Evolutionary conservation across 352 stramenopile genomes (phyloP).

Genomic region (Phytopythium montanum): DNA sequence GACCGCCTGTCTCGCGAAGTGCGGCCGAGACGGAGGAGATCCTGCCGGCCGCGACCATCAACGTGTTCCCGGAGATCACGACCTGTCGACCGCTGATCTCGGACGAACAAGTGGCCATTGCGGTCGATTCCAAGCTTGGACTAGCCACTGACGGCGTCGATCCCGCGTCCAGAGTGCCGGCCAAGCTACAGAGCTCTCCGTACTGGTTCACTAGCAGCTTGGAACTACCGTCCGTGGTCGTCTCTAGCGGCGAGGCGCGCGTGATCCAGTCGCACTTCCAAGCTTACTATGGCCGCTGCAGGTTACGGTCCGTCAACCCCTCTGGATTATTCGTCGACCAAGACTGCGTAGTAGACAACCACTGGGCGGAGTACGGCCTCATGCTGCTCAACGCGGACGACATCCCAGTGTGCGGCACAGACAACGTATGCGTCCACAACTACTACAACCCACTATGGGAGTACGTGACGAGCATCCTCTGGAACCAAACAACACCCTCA

Average conservation of each 20-base stretch:
- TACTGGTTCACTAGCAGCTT: conserved; percentile 1
- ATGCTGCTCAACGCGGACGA: conserved; percentile 12
- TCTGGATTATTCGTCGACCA: conserved; percentile 12
- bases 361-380: conserved; percentile 10
- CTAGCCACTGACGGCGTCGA: background rate
- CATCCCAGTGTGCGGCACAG: conserved; percentile 8
- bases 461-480: conserved; percentile 10
- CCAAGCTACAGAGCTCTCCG: background rate
- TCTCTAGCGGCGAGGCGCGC: background rate
- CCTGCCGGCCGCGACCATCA: background rate
- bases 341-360: background rate
- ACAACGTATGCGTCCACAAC: conserved; percentile 17
- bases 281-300: conserved; percentile 16
- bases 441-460: conserved; percentile 34
- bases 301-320: conserved; percentile 13
- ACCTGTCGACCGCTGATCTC: background rate
- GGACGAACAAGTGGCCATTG: background rate
- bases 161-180: background rate
- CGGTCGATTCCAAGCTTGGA: background rate
- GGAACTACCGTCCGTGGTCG: background rate
- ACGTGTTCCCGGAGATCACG: background rate
- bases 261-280: conserved; percentile 15
- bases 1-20: background rate
- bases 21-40: background rate
- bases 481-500: background rate